Base-by-base conservation (phyloP, 2,329 filamentous ascomycete genomes). In the Magnaporthiopsis rhizophila region DNA sequence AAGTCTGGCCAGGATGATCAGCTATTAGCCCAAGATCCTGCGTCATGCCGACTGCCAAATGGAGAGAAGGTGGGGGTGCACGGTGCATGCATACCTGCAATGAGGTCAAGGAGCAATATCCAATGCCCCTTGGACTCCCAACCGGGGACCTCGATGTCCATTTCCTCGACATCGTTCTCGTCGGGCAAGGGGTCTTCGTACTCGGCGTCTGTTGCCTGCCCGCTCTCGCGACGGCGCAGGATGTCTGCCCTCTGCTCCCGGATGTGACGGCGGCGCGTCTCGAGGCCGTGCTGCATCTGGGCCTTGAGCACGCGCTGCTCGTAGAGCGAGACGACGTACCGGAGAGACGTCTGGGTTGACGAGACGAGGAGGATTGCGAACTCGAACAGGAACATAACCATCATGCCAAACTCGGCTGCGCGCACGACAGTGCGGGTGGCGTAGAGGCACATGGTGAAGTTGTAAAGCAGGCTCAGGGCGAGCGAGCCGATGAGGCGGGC, bases 371-470 rank as follows among this genome's bases (percentile, higher is more conserved):
- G 79, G 58, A 99, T 88, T 53, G 94, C 93, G 73, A 98, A 98
- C 75, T 99, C 95, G 71, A 99, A 99, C 7, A 96, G 87, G 72
- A 99, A 99, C 92, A 99, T 98, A 67, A 99, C 92, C 92, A 98
- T 99, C 90, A 99, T 98, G 65, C 96, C 95, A 0, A 94, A 92
- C n/a, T 90, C 84, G 2, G 94, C 91, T 73, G 96, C 88, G 65
- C 90, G 87, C 62, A 97, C 87, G 38, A 98, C 93, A 0, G 89
- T 91, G 34, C 87, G 85, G 66, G 96, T 82, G 65, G 90, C 89
- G 74, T 97, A 97, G 61, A 83, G 83, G 68, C 97, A 86, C 77
- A 99, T 87, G 73, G 84, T 89, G 30, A 87, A 74, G 72, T 97
- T 90, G 77, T 96, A 97, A 21, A 86, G 69, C 65, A 96, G 83